Evolutionary conservation across 2,329 filamentous ascomycete genomes (phyloP), one percentile per base, ranked within the genome.

Genomic region (Pyrenophora seminiperda): DNA sequence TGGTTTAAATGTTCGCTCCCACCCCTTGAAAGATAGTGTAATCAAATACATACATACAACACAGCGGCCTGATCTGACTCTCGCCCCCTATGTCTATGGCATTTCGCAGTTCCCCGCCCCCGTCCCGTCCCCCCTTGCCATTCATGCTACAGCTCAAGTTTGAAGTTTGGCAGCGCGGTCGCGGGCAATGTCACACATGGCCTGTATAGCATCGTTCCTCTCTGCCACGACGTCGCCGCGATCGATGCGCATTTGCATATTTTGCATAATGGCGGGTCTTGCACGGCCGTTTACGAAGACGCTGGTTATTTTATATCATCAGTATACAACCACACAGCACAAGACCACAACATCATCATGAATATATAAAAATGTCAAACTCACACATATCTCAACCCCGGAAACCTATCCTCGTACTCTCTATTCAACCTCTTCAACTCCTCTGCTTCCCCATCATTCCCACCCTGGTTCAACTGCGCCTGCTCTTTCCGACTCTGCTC

Each of bases 141-240:
- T n/a, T 3, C 34, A 22, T 14, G 20, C 17, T 3, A 1, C 13
- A 34, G 32, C 34, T 43, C 56, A 4, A 51, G 20, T 50, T 13
- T 65, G 56, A 7, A 72, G 53, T 72, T 91, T 95, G 24, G 74
- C 71, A 1, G 87, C 90, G 40, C 92, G 83, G 66, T 96, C 90
- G 42, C 83, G 82, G 22, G 92, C 92, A 67, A 97, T 97, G 63
- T 91, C 89, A 66, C 90, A 91, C 90, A 97, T 96, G 32, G 92
- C 90, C 80, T 88, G 81, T 41, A 96, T 87, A 5, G 84, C 90
- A 60, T 89, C 89, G 47, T 77, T 71, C 54, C 91, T 83, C 75
- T 97, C 92, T 13, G 77, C 77, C 18, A 78, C 73, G 42, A 86
- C 77, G 69, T 93, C 83, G 1, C 81, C 85, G 43, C 86, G 77